Evolutionary conservation across 73 alveolate genomes (phyloP).

Genomic region (Uronychia setigera): DNA sequence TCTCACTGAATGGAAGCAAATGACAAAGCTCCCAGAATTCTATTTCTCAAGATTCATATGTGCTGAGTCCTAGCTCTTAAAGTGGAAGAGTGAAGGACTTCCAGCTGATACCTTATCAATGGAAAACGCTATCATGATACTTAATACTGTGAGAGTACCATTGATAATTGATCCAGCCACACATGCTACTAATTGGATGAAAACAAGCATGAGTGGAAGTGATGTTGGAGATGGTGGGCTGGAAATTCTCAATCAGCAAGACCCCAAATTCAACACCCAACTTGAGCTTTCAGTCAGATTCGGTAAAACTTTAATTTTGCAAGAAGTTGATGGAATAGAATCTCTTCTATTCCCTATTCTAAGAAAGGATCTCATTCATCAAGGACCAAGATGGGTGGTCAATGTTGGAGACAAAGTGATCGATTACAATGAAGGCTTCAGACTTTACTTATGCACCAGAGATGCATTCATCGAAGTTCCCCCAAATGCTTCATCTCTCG

Average conservation of each 20-base stretch:
- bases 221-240: slow-evolving; percentile 45
- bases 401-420: slow-evolving; percentile 98
- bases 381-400: slow-evolving; percentile 99
- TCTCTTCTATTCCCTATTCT: slow-evolving; percentile 97
- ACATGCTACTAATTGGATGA: slow-evolving; percentile 99
- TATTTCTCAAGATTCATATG: slow-evolving; percentile 90
- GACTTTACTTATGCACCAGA: slow-evolving; percentile 97
- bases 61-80: slow-evolving; percentile 96
- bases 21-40: slow-evolving; percentile 66
- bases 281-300: slow-evolving; percentile 98
- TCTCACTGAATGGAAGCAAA: slow-evolving; percentile 83
- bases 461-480: slow-evolving; percentile 95
- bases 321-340: slow-evolving; percentile 99
- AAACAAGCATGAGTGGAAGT: slow-evolving; percentile 69
- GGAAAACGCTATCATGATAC: slow-evolving; percentile 98
- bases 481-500: slow-evolving; percentile 95
- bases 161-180: slow-evolving; percentile 99
- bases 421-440: slow-evolving; percentile 97
- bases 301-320: slow-evolving; percentile 94
- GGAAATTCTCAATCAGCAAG: slow-evolving; percentile 90
- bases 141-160: slow-evolving; percentile 92
- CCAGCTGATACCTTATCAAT: slow-evolving; percentile 99
- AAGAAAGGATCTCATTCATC: slow-evolving; percentile 95
- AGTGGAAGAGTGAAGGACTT: slow-evolving; percentile 98
- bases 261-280: slow-evolving; percentile 94